A percentile compares a stretch with the other conserved stretches of the same genome.
Conservation (phyloP, 257 asterid genomes). For the Gentiana dahurica region DNA sequence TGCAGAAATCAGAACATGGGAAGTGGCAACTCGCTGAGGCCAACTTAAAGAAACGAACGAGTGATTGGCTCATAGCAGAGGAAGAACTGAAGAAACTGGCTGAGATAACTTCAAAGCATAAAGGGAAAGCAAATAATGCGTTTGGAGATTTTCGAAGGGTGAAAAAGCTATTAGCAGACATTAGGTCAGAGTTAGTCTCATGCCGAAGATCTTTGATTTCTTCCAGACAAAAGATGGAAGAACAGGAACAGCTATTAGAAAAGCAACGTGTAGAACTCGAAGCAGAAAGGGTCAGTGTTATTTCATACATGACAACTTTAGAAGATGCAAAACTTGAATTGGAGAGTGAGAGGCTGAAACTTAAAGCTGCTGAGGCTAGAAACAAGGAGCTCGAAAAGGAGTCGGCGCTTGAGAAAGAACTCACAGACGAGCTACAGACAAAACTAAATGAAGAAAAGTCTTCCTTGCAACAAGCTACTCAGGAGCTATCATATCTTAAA, state of each 20-base stretch:
- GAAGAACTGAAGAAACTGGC: slow-evolving; percentile 57
- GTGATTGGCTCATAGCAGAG: slow-evolving; percentile 64
- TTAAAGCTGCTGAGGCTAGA: slow-evolving; percentile 52
- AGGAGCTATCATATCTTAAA: slow-evolving; percentile 35
- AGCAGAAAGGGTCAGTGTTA: slow-evolving; percentile 41
- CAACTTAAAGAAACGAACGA: slow-evolving; percentile 62
- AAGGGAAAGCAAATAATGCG: slow-evolving; percentile 43
- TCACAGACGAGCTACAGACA: slow-evolving; percentile 37
- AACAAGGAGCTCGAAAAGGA: slow-evolving; percentile 56
- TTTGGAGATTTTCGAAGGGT: slow-evolving; percentile 57
- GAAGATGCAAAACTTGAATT: slow-evolving; percentile 61
- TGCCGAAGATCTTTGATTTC: slow-evolving; percentile 57
- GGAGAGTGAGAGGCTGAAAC: slow-evolving; percentile 54
- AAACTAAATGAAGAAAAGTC: slow-evolving; percentile 40
- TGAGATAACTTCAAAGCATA: slow-evolving; percentile 41
- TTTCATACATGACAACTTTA: slow-evolving; percentile 46
- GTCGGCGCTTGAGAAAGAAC: slow-evolving; percentile 54
- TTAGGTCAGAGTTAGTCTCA: slow-evolving; percentile 58
- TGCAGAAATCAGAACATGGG: slow-evolving; percentile 44
- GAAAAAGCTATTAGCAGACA: slow-evolving; percentile 54
- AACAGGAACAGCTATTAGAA: slow-evolving; percentile 49
- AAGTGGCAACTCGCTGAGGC: slow-evolving; percentile 43
- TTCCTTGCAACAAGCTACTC: slow-evolving; percentile 37
- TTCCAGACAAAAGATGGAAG: slow-evolving; percentile 43
- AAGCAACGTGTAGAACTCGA: slow-evolving; percentile 50